These are phyloP conservation scores for Phylloporus sp. DNA, from an alignment of 768 basidiomycete species.

Conservation along the genomic window DNA sequence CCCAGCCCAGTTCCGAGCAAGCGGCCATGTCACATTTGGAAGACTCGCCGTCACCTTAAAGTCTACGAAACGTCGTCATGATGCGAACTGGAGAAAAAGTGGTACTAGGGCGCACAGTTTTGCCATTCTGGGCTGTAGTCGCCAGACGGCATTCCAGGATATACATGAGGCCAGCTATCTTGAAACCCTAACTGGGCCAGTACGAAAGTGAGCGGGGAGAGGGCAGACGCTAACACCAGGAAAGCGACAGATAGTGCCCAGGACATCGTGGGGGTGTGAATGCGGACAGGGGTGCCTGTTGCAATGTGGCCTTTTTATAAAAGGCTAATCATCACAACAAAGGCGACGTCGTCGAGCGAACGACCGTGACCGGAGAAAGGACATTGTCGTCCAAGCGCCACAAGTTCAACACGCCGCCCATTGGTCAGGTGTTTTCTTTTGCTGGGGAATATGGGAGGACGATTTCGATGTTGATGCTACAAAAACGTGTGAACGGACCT, in stretches of 20 bases:
- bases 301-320: neutral
- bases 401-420: neutral
- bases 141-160: slow-evolving; percentile 39
- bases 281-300: too few relatives aligned
- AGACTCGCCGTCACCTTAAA: slow-evolving; percentile 52
- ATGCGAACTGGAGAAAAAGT: neutral
- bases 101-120: slow-evolving; percentile 38
- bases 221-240: neutral
- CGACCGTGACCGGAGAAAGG: too few relatives aligned
- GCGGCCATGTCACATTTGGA: slow-evolving; percentile 53
- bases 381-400: too few relatives aligned
- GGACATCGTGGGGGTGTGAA: neutral
- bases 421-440: too few relatives aligned
- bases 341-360: too few relatives aligned
- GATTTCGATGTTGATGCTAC: slow-evolving; percentile 1
- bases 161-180: slow-evolving; percentile 33
- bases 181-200: neutral
- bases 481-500: neutral
- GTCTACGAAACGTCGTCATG: slow-evolving; percentile 33
- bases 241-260: neutral
- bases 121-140: slow-evolving; percentile 59
- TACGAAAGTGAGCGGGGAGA: neutral
- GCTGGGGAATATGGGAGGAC: too few relatives aligned
- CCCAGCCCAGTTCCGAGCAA: slow-evolving; percentile 51
- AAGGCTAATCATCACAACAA: too few relatives aligned